A percentile compares a stretch with the other conserved stretches of the same genome.
Evolutionary conservation across 2,329 filamentous ascomycete genomes (phyloP).

Genomic region (Calonectria hongkongensis): DNA sequence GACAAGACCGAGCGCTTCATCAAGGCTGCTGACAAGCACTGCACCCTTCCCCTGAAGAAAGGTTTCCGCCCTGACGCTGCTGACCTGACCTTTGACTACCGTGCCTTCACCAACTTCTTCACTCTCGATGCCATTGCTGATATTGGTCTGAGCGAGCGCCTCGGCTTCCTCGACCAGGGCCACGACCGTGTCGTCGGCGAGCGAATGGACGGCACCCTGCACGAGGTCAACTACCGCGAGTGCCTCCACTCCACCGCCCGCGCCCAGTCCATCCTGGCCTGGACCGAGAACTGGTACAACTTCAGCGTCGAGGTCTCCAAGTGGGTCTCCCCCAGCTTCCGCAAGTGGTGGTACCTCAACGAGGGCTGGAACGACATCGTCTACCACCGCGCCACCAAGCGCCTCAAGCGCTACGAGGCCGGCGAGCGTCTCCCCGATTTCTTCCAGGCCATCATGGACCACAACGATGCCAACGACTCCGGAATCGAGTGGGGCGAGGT

Average conservation of each 20-base stretch:
- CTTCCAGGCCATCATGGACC: constrained; percentile 73
- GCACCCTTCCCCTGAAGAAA: constrained; percentile 61
- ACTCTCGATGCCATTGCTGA: constrained; percentile 74
- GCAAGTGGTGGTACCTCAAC: constrained; percentile 49
- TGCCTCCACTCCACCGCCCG: constrained; percentile 70
- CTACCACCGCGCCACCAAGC: constrained; percentile 63
- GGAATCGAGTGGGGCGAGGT: constrained; percentile 74
- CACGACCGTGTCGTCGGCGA: constrained; percentile 66
- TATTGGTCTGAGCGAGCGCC: constrained; percentile 71
- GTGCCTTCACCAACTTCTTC: constrained; percentile 73
- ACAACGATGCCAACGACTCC: constrained; percentile 61
- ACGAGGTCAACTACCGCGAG: constrained; percentile 68
- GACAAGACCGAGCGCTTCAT: constrained; percentile 69
- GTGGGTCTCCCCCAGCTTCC: constrained; percentile 65
- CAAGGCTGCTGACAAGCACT: constrained; percentile 64
- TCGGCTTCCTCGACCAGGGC: constrained; percentile 71
- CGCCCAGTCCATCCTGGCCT: constrained; percentile 70
- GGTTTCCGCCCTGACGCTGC: constrained; percentile 53
- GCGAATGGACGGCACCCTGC: constrained; percentile 66
- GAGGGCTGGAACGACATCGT: constrained; percentile 64
- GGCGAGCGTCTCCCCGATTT: constrained; percentile 77
- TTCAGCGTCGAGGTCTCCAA: constrained; percentile 67
- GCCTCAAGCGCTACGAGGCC: constrained; percentile 47
- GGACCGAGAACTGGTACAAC: constrained; percentile 71
- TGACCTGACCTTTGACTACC: constrained; percentile 70